Evolutionary conservation across 2,329 filamentous ascomycete species (phyloP).

Genomic region (Xylariaceae sp.): DNA sequence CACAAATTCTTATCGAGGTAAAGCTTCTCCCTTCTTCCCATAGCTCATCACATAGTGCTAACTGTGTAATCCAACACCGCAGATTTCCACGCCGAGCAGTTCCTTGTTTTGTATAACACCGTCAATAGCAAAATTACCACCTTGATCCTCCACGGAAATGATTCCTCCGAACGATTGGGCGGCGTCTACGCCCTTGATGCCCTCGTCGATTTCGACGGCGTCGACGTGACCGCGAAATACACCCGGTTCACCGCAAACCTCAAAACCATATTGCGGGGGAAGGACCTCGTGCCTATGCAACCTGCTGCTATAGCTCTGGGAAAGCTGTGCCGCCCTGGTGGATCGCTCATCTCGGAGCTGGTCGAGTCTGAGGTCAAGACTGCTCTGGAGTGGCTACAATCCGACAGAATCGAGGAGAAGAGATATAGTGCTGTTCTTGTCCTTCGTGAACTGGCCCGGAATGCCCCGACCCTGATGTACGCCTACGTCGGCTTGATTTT

Average conservation of each 20-base stretch:
- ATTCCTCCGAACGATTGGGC: conserved; percentile 83
- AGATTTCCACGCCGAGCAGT: conserved; percentile 79
- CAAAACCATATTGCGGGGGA: conserved; percentile 81
- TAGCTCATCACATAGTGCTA: conserved; percentile 11
- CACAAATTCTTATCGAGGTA: conserved; percentile 53
- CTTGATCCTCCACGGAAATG: conserved; percentile 78
- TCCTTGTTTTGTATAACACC: conserved; percentile 55
- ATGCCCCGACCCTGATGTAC: conserved; percentile 93
- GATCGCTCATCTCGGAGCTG: conserved; percentile 88
- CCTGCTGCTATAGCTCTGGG: conserved; percentile 85
- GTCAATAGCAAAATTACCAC: conserved; percentile 56
- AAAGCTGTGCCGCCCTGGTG: conserved; percentile 85
- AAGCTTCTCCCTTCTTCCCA: conserved; percentile 10
- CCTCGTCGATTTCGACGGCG: conserved; percentile 92
- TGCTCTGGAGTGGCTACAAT: conserved; percentile 93
- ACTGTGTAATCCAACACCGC: background rate
- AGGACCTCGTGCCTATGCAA: conserved; percentile 87
- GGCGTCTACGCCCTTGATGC: conserved; percentile 89
- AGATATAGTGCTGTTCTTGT: conserved; percentile 91
- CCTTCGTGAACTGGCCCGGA: conserved; percentile 83
- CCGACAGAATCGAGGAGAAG: conserved; percentile 87
- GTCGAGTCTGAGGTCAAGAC: conserved; percentile 97
- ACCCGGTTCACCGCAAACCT: conserved; percentile 91
- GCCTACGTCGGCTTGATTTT: conserved; percentile 93
- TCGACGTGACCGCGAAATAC: conserved; percentile 89